Evolutionary conservation across 2,329 filamentous ascomycete species (phyloP).

Genomic region (Trichoderma cornu-damae): DNA sequence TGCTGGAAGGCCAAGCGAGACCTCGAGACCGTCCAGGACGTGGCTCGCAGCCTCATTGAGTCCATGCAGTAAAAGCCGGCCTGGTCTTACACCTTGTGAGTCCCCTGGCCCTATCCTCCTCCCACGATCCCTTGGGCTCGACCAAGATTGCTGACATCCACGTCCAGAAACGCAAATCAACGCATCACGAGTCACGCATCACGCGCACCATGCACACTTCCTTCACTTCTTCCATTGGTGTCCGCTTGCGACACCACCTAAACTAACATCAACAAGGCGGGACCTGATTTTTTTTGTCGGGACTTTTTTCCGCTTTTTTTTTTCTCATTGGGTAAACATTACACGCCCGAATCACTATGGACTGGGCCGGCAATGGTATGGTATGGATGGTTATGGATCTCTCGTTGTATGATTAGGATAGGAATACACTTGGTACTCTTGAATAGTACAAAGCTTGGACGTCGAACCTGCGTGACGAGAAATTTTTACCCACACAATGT

Average conservation of each 20-base stretch:
- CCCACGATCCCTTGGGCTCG: too few species aligned
- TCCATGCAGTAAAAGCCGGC: conserved; percentile 9
- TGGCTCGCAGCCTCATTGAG: conserved; percentile 12
- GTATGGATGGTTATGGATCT: conserved; percentile 3
- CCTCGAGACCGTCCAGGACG: conserved; percentile 9
- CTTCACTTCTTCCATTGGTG: background rate
- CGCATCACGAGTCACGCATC: background rate
- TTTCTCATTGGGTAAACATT: conserved; percentile 2
- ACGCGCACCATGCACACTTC: conserved; percentile 4
- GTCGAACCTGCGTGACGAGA: too few species aligned
- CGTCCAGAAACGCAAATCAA: background rate
- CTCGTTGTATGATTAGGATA: conserved; percentile 6
- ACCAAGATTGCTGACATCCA: conserved; percentile 1
- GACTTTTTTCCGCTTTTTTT: conserved; percentile 5
- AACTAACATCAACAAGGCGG: conserved; percentile 7
- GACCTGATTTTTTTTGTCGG: background rate
- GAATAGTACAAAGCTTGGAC: background rate
- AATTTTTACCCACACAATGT: background rate
- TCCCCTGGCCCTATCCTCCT: too few species aligned
- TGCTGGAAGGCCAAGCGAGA: conserved; percentile 36
- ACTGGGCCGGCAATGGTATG: background rate
- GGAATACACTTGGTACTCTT: background rate
- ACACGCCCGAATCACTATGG: background rate
- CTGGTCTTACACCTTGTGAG: background rate
- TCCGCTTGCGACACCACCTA: background rate